Conservation (phyloP, 768 basidiomycete genomes). For the Leccinum boreale region DNA sequence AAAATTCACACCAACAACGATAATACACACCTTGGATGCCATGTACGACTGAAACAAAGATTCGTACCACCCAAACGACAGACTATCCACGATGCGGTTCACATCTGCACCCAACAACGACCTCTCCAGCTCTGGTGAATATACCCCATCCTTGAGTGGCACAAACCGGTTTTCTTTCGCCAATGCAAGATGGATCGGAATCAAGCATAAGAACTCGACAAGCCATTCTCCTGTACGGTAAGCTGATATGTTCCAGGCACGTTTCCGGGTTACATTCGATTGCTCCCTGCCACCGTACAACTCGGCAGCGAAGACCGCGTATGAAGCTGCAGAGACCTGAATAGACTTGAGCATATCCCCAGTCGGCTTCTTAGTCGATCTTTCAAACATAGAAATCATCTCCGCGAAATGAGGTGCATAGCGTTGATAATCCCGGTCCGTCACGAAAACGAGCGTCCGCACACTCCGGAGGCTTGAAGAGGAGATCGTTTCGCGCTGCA, state of each 20-base stretch:
- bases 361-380: constrained; percentile 49
- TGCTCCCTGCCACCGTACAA: not conserved
- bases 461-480: constrained; percentile 31
- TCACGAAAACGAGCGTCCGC: constrained; percentile 43
- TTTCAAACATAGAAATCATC: constrained; percentile 46
- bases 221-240: constrained; percentile 60
- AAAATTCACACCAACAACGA: rapidly evolving
- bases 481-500: constrained; percentile 43
- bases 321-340: constrained; percentile 31
- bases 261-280: not conserved
- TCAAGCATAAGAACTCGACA: constrained; percentile 56
- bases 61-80: constrained; percentile 66
- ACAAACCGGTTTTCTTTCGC: constrained; percentile 59
- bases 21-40: constrained; percentile 44
- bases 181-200: constrained; percentile 62
- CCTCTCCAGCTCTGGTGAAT: constrained; percentile 47
- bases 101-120: constrained; percentile 58
- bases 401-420: constrained; percentile 44
- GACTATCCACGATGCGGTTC: constrained; percentile 49
- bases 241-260: constrained; percentile 32
- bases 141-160: constrained; percentile 57
- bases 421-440: constrained; percentile 32
- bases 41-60: constrained; percentile 61
- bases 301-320: constrained; percentile 24
- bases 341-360: constrained; percentile 42